Base-by-base conservation (phyloP, 176 grass and related monocot species). In the Eleusine indica region DNA sequence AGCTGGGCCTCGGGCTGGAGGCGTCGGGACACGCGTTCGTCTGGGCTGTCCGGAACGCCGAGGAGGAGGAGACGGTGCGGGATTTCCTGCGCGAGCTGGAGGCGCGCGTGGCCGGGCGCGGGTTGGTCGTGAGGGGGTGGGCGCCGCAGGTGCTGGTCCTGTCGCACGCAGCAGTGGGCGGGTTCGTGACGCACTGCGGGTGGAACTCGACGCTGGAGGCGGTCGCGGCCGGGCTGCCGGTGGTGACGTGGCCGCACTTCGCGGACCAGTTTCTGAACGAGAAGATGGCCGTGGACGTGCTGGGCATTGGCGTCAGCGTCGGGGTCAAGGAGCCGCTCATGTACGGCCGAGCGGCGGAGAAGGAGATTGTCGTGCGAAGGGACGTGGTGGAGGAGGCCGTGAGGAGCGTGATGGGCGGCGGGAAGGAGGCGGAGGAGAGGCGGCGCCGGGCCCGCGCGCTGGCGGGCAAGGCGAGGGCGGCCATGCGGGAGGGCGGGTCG, bases 151-250 rank as follows among this genome's bases (percentile, higher is more conserved):
- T 83, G 64, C 43, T 82, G 46, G 84, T 94, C 66, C 87, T 97
- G 53, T 87, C 86, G 0, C 95, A 97, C 84, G 37, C 25, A 2
- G 84, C 88, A 0, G 82, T 82, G 4, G 92, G 95, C 5, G 84
- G 52, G 0, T 97, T 94, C 47, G 77, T 93, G 86, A 97, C 90
- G 57, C 92, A 97, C 67, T 93, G 95, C 43, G 92, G 95, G 9
- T 97, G 92, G 95, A 97, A 94, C 80, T 97, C 95, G 13, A 79
- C 68, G 58, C 56, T 93, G 70, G 95, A 97, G 44, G 44, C 44
- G 9, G 44, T 47, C 44, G 44, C 44, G 0, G 44, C 44, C 9
- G 44, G 44, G 2, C 11, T 47, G 8, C 44, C 44, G 9, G 44
- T 47, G 44, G 44, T 47, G 9, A 47, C 44, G 2, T 47, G 44